A percentile compares a stretch with the other conserved stretches of the same genome.
phyloP scores from a whole-genome alignment of 106 monocot species.

The Allium fistulosum region DNA sequence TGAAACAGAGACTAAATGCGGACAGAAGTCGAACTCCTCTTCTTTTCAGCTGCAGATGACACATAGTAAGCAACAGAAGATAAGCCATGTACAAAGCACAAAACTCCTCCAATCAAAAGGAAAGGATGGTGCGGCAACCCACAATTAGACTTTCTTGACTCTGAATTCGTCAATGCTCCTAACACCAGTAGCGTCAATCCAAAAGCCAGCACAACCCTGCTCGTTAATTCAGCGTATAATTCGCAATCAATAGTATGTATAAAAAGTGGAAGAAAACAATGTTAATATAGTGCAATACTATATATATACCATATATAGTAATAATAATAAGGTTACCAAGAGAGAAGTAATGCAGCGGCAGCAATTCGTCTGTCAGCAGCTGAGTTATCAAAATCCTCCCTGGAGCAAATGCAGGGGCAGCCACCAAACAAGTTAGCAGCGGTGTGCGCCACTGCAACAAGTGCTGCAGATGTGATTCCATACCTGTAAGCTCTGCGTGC shows the following conservation, averaged over 20 bases:
- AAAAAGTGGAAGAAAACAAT: not conserved
- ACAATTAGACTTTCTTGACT: constrained; percentile 28
- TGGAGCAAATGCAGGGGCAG: constrained; percentile 56
- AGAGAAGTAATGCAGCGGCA: constrained; percentile 33
- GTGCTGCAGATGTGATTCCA: constrained; percentile 46
- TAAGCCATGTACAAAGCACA: constrained; percentile 56
- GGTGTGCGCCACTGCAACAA: constrained; percentile 60
- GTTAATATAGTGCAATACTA: not conserved
- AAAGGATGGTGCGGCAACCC: constrained; percentile 26
- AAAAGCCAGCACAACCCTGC: constrained; percentile 34
- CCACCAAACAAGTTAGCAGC: constrained; percentile 67
- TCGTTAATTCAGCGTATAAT: not conserved
- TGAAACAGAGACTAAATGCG: too few species aligned
- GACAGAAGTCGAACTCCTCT: too few species aligned
- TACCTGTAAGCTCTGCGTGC: constrained; percentile 57
- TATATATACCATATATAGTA: not conserved
- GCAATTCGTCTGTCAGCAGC: constrained; percentile 48
- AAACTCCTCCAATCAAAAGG: constrained; percentile 50
- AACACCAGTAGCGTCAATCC: constrained; percentile 47
- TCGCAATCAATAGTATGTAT: not conserved
- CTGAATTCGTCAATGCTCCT: constrained; percentile 40
- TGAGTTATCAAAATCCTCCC: constrained; percentile 22
- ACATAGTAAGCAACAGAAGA: constrained; percentile 35
- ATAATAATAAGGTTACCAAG: constrained; percentile 47
- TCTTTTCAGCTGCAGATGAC: constrained; percentile 28